Conservation (phyloP, 23 red algal species). For the Agarophyton chilense region DNA sequence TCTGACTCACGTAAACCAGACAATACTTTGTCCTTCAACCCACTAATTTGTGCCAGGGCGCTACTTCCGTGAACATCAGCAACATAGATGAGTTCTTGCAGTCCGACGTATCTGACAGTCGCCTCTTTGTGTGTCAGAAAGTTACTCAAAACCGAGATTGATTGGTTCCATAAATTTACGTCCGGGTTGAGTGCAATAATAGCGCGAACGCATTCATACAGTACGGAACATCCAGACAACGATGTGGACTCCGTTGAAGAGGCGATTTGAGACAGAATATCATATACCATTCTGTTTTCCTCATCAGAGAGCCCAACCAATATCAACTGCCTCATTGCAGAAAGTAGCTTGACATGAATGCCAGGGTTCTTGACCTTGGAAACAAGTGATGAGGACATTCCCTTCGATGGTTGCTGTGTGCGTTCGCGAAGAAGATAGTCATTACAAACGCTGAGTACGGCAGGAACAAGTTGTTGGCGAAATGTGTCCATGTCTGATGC, state of each 20-base stretch:
- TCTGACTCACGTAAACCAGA: conserved; percentile 82
- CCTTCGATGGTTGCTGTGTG: not conserved
- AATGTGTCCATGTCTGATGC: conserved; percentile 36
- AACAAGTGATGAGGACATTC: not conserved
- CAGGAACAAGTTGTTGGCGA: conserved; percentile 19
- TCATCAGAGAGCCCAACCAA: not conserved
- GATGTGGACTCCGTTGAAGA: conserved; percentile 62
- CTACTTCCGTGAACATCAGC: conserved; percentile 46
- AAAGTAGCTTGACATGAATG: conserved; percentile 68
- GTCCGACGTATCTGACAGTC: conserved; percentile 85
- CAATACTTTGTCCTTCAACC: conserved; percentile 76
- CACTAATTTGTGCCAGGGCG: conserved; percentile 34
- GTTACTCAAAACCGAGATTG: conserved; percentile 53
- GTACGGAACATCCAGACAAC: conserved; percentile 61
- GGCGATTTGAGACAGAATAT: conserved; percentile 79
- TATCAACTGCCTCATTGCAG: conserved; percentile 52
- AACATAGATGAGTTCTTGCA: conserved; percentile 69
- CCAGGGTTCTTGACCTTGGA: conserved; percentile 79
- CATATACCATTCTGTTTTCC: conserved; percentile 1
- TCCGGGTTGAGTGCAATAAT: conserved; percentile 59
- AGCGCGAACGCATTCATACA: conserved; percentile 89
- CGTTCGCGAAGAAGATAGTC: conserved; percentile 32
- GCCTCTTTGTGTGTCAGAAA: conserved; percentile 83
- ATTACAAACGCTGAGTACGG: conserved; percentile 26
- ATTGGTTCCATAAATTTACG: conserved; percentile 23